Evolutionary conservation across 2,329 filamentous ascomycete genomes (phyloP), one percentile per base, ranked within the genome.

Genomic region (Coniochaeta pulveracea): DNA sequence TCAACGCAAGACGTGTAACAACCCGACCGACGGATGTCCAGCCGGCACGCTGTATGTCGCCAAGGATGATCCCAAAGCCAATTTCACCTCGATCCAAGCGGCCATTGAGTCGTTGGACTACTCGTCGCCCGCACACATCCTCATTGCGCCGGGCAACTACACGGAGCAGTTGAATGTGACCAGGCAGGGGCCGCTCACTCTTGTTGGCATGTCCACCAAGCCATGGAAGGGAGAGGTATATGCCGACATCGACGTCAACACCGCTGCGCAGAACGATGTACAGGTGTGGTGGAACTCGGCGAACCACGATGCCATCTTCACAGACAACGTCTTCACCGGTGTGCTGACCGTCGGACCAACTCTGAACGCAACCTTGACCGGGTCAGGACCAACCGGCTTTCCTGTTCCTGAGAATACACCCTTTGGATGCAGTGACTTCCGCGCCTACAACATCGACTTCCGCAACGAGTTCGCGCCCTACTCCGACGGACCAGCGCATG

Each of bases 361-460:
- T 1, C 60, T 78, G 29, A 69, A 81, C 41, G 64, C 75, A 7
- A 73, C 69, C 9, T 52, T 75, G 15, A 80, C 75, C 0, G 76
- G 77, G 4, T 57, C 63, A 4, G 77, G 77, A 0, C 63, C 76
- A 0, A 76, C 71, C 0, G 77, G 77, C 0, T 75, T 66, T 43
- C 52, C 71, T 0, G 73, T 82, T 0, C 71, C 75, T 0, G 59
- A 52, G 0, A 65, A 60, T 29, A 81, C 76, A 0, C 74, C 75
- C 0, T 79, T 80, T 39, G 77, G 77, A 3, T 76, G 69, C 45
- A 48, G 43, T 1, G 66, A 80, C 47, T 81, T 82, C 49, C 61
- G 75, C 7, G 72, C 66, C 0, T 81, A 82, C 50, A 81, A 81
- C 44, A 56, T 82, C 24, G 69, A 82, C 45, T 74, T 81, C 41